Base-by-base conservation (phyloP, 352 stramenopile genomes). In the Pythium scleroteichum region DNA sequence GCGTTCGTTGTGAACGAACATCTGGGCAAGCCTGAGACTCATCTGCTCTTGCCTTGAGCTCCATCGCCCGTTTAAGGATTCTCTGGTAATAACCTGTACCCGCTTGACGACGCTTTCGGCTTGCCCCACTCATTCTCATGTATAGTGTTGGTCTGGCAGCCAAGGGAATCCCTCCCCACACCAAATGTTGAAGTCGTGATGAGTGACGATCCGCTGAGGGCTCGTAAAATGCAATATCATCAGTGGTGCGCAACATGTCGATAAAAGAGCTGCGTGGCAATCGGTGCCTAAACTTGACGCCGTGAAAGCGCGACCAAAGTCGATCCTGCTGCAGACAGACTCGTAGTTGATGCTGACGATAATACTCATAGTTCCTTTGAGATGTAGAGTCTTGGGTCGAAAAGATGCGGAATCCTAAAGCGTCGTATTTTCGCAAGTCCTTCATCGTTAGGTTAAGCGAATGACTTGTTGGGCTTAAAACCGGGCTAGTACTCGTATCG, bases 141-240 rank as follows among this genome's bases (percentile, higher is more conserved):
- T 88, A 90, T 20, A 86, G 27, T 12, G 60, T 38, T 20, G 67
- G 66, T 20, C 81, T 78, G 50, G 66, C 71, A 1, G 59, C 62
- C 12, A 73, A 60, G 1, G 81, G 78, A 20, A 90, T 79, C 2
- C 81, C 81, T 23, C 62, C 45, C 81, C 81, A 90, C 3, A 79
- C 60, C 3, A 88, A 59, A 8, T 62, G 56, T 39, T 61, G 73
- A 6, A 81, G 52, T 7, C 20, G 26, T 40, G 16, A 16, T 8
- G 51, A 57, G 14, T 60, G 14, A 1, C 63, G 63, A n/a, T 19
- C 7, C 0, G 16, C 9, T 16, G 57, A 61, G 23, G 50, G 49
- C 17, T 62, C 53, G 50, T 71, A 64, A 1, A 38, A 16, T 4
- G 19, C 10, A 17, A 1, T 7, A 19, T 53, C 6, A 13, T 45